Base-by-base conservation (phyloP, 345 rosid species). In the Gossypium australe region DNA sequence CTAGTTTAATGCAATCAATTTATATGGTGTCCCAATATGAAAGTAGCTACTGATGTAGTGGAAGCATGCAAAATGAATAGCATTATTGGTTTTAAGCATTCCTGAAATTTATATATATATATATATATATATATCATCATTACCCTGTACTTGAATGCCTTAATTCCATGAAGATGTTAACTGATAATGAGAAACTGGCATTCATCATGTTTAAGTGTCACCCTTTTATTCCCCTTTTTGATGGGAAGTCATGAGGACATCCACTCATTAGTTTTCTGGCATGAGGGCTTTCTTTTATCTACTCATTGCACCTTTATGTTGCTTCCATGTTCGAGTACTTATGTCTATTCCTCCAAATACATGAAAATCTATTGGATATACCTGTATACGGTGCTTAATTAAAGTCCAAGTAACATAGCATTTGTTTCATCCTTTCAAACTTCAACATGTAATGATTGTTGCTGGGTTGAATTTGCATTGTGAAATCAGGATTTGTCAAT, bases 61-160 rank as follows among this genome's bases (percentile, higher is more conserved):
- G 11, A 56, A 53, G 74, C 63, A 70, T 22, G 75, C 66, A 22
- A 24, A 41, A 72, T 24, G 66, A 22, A 13, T 7, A 22, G 41
- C 65, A 72, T 72, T 52, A 58, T 72, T 72, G 66, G 24, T 22
- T 72, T 57, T 13, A 16, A 29, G 75, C 75, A 71, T 65, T 71
- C 75, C 38, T 41, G 53, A 71, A 56, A 18, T 8, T 16, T 25
- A 11, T 27, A 5, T 34, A 34, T 5, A 34, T n/a, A n/a, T 34
- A 29, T 29, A 34, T 34, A 22, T 22, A 34, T 34, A 34, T 6
- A 34, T 34, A 34, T 6, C 3, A 47, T 48, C 41, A 24, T 11
- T 13, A 25, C 3, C 9, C 10, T 20, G 70, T 20, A 67, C n/a
- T n/a, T 45, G 44, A 51, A 24, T 49, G 12, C 72, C 72, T 49